Conservation (phyloP, 202 grass and related monocot genomes). For the Cymbopogon flexuosus region DNA sequence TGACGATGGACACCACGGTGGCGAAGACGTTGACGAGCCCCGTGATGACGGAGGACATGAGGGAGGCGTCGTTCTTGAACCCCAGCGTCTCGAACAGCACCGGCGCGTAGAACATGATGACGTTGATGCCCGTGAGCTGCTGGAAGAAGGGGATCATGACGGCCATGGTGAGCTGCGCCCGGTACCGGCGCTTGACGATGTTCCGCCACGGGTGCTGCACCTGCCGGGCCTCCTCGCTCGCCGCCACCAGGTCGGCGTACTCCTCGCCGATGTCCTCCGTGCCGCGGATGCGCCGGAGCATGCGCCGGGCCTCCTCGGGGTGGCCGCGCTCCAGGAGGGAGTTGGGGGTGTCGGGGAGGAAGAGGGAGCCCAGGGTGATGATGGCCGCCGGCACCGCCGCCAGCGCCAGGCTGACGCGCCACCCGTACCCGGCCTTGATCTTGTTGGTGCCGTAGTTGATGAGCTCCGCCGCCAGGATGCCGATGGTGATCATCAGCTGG, state of each 20-base stretch:
- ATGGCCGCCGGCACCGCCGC: constrained; percentile 64
- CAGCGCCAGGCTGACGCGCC: constrained; percentile 65
- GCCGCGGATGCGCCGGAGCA: constrained; percentile 64
- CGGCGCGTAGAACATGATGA: constrained; percentile 86
- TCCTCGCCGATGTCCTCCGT: constrained; percentile 51
- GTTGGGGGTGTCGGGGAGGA: constrained; percentile 83
- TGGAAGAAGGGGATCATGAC: constrained; percentile 80
- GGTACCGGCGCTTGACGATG: constrained; percentile 59
- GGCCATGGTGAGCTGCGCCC: constrained; percentile 71
- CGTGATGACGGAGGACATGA: constrained; percentile 80
- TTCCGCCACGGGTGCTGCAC: constrained; percentile 67
- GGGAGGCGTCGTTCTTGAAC: constrained; percentile 59
- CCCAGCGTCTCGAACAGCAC: constrained; percentile 81
- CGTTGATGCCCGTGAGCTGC: constrained; percentile 87
- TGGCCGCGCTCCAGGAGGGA: constrained; percentile 65
- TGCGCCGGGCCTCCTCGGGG: constrained; percentile 39
- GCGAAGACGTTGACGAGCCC: constrained; percentile 60
- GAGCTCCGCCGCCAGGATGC: constrained; percentile 69
- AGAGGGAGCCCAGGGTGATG: constrained; percentile 62
- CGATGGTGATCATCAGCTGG: constrained; percentile 89
- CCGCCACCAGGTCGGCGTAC: constrained; percentile 66
- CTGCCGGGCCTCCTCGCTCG: constrained; percentile 56
- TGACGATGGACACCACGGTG: constrained; percentile 58
- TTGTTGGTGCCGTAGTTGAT: constrained; percentile 83
- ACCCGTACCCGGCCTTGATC: constrained; percentile 71